Base-by-base conservation (phyloP, 768 basidiomycete genomes). In the Inosperma sp. region DNA sequence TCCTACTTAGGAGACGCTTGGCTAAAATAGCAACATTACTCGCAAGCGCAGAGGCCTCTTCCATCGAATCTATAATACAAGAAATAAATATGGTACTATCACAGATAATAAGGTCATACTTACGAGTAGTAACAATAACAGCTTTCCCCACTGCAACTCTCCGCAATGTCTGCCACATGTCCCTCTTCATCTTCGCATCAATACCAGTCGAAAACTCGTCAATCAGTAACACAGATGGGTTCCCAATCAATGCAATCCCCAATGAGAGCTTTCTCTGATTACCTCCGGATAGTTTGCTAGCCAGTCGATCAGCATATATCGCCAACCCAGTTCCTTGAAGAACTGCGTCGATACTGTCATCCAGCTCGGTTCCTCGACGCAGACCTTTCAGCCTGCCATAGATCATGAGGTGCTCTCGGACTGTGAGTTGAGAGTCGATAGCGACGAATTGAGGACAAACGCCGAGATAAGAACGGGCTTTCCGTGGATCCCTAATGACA, bases 381-480 rank as follows among this genome's bases (percentile, higher is more conserved):
- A 91, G 68, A 3, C 88, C 88, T 62, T 89, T 89, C 29, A 90
- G 73, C 16, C 82, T 74, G 7, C 85, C 87, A 42, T 88, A 89
- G 8, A 90, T 72, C 52, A 75, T 53, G 27, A 90, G 69, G 59
- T 91, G 88, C 61, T 92, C 85, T 36, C 84, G 77, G 19, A 89
- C 87, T 5, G 86, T 88, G 33, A 90, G 63, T 59, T 88, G 83
- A 10, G 79, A 70, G 56, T 90, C 88, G 55, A 90, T 88, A 1
- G 88, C 87, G 1, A 87, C 88, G 65, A 89, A 88, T 56, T 90
- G 88, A 0, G 88, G 88, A 62, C 88, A 92, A 43, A 92, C 85
- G 3, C 88, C 88, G 5, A 92, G 77, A 17, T 81, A 75, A 6
- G 83, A 74, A 21, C 86, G 77, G 30, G 88, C 85, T 4, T 65